phyloP scores from a whole-genome alignment of 2,329 filamentous ascomycete species.

The Purpureocillium takamizusanense region DNA sequence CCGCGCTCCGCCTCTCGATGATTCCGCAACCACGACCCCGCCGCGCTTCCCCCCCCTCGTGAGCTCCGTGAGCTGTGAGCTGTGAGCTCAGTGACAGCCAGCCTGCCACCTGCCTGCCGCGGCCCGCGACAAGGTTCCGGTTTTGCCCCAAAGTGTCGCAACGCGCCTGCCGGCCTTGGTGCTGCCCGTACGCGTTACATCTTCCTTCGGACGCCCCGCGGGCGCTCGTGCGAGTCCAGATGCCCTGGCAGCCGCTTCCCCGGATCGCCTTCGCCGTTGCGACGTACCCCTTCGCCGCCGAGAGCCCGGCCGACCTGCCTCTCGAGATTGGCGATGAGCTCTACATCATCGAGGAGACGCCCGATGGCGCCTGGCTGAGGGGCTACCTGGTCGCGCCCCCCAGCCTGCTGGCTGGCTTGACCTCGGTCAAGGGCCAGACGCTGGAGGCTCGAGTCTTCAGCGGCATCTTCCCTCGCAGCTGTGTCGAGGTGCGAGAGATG shows the following conservation, averaged over 20 bases:
- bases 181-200: no score
- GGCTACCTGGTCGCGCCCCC: constrained; percentile 94
- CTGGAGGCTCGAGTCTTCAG: constrained; percentile 94
- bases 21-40: constrained; percentile 10
- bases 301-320: constrained; percentile 80
- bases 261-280: constrained; percentile 97
- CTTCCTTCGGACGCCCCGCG: background rate
- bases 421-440: constrained; percentile 82
- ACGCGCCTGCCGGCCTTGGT: background rate
- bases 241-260: constrained; percentile 96
- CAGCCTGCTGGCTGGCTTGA: constrained; percentile 83
- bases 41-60: no score
- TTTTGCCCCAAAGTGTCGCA: background rate
- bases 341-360: constrained; percentile 96
- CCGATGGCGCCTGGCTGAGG: constrained; percentile 85
- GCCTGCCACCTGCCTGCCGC: constrained; percentile 4
- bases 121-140: background rate
- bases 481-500: constrained; percentile 89
- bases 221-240: constrained; percentile 30
- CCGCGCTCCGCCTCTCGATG: constrained; percentile 17
- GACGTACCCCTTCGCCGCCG: constrained; percentile 85
- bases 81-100: no score
- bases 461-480: constrained; percentile 93
- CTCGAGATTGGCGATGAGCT: constrained; percentile 97
- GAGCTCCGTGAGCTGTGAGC: no score